Evolutionary conservation across 306 rosid genomes (phyloP), one percentile per base, ranked within the genome.

Genomic region (Aeschynomene evenia): DNA sequence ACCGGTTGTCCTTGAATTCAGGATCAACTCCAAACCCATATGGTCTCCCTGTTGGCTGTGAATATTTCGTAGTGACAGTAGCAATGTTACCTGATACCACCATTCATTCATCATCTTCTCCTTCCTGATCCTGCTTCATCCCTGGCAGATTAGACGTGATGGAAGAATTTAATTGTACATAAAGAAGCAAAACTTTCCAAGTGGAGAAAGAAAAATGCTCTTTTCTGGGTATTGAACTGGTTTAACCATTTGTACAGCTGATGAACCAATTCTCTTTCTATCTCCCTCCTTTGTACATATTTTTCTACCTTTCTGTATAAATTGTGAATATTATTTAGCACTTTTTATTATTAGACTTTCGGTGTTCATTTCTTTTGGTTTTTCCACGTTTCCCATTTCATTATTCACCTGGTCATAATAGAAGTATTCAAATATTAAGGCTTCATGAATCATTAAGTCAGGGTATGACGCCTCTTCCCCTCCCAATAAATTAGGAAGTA

Each of bases 31-130:
- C 63, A 60, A 91, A 91, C 79, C 92, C 97, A 18, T 91, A 83
- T 37, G 87, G 91, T 89, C 93, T 91, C 83, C 95, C 97, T n/a
- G 76, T 85, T 73, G 99, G 99, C 66, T 87, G 96, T 86, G 99
- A 95, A 91, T 95, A 83, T 82, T 95, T 87, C 63, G 73, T 95
- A 68, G 99, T 91, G 81, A 95, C 99, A 56, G 83, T 91, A 84
- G 99, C 99, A 50, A 89, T 95, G 96, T 87, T 95, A 84, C 99
- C 99, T 19, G 99, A 83, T 79, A 83, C 86, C 79, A 72, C 87
- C 58, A 87, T 95, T 95, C 95, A 87, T 89, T 85, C 96, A 71
- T 85, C 96, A 71, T 67, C 95, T 46, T 68, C 96, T 73, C 76
- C 97, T 95, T 95, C 99, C 96, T 95, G 99, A 95, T 89, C 91